Base-by-base conservation (phyloP, 2,329 filamentous ascomycete genomes). In the Phoma sp. region DNA sequence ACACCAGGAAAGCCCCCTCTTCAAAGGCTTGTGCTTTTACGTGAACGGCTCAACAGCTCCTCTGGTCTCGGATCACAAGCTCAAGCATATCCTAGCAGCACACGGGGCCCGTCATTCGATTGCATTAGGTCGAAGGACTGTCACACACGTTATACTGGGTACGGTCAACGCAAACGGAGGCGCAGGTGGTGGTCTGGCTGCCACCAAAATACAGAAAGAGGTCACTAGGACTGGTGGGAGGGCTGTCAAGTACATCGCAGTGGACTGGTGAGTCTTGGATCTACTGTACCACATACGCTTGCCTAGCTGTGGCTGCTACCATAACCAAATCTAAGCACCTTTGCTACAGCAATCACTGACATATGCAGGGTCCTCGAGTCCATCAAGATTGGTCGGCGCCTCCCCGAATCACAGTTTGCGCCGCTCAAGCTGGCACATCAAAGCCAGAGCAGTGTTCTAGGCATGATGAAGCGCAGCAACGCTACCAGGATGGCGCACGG, bases 21-120 rank as follows among this genome's bases (percentile, higher is more conserved):
- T 97, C 71, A 77, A 84, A 39, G 85, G 87, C 15, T 82, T 92
- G 21, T 87, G 85, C 46, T 84, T 96, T 65, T 95, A 94, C 77
- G 84, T 97, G 75, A 96, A 96, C 75, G 92, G 92, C 57, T 93
- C 90, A 63, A 96, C 92, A 2, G 84, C 87, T 56, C 92, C 93
- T 1, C 75, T 86, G 22, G 84, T 96, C 58, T 96, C 91, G 13
- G 93, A 97, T 74, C 90, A 96, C 78, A 89, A 85, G 71, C 83
- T 97, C 53, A 96, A 95, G 79, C 87, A 88, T 51, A 75, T 96
- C 15, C 82, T 97, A 33, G 85, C 83, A 5, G 81, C 86, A 52
- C 86, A 96, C 69, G 94, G 93, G 19, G 94, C 86, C 0, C 80
- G 77, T 37, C 81, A 91, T 63, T 88, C 90, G 3, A 83, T 92